Percentiles rank a stretch among this genome's conserved stretches.
phyloP scores from a whole-genome alignment of 257 asterid species.

The Nicotiana otophora region DNA sequence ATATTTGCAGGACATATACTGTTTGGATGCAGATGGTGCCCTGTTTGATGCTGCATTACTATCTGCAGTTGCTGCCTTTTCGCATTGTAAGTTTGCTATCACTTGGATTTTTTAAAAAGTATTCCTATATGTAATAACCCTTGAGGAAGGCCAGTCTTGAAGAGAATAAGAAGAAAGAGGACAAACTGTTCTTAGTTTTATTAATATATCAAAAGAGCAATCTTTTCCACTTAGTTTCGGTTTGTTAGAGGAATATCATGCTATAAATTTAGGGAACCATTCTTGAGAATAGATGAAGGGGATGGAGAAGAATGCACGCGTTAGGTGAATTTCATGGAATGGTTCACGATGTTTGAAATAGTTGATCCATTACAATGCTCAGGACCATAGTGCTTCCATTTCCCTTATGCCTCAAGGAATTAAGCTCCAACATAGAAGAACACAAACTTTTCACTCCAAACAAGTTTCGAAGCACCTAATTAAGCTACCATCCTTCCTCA shows the following conservation, averaged over 20 bases:
- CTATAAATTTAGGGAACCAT: background rate
- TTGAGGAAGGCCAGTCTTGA: background rate
- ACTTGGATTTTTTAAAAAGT: background rate
- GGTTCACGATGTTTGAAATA: too few species aligned
- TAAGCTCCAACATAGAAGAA: too few species aligned
- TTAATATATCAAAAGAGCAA: background rate
- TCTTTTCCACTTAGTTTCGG: background rate
- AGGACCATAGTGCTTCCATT: too few species aligned
- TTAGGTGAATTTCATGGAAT: background rate
- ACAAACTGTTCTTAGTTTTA: background rate
- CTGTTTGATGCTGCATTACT: conserved; percentile 94
- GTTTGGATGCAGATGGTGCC: conserved; percentile 95
- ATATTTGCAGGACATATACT: conserved; percentile 72
- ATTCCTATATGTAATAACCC: background rate
- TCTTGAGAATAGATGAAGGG: background rate
- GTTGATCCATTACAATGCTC: too few species aligned
- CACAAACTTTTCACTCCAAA: too few species aligned
- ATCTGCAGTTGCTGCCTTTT: conserved; percentile 88
- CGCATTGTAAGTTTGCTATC: conserved; percentile 53
- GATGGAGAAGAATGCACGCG: background rate
- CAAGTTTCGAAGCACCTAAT: too few species aligned
- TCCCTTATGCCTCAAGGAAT: too few species aligned
- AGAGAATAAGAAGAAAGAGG: background rate
- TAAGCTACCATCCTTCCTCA: too few species aligned
- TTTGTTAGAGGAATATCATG: background rate